These are phyloP conservation scores for Scleroderma bovista DNA, from an alignment of 768 basidiomycete genomes.

Conservation along the genomic window DNA sequence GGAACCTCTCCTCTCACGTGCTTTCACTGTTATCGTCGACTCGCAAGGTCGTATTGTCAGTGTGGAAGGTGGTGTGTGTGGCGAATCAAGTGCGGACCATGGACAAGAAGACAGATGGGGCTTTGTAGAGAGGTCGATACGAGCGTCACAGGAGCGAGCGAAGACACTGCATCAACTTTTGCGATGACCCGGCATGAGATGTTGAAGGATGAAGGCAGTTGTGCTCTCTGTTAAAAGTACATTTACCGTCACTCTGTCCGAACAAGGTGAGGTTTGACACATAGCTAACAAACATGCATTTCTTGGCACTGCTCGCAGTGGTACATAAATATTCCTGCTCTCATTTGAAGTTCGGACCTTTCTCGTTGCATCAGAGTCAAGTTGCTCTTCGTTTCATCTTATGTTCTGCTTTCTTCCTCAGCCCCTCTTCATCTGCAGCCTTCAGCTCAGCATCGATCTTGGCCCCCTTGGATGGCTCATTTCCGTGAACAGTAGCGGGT, in stretches of 20 bases:
- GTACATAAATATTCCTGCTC: no score
- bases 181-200: constrained; percentile 9
- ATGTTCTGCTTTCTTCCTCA: constrained; percentile 25
- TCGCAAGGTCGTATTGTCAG: constrained; percentile 21
- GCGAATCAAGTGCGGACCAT: constrained; percentile 7
- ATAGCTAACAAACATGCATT: no score
- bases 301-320: no score
- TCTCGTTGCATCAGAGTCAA: neutral
- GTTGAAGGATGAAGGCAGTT: neutral
- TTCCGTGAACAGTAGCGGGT: constrained; percentile 48
- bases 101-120: neutral
- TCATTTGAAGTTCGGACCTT: neutral
- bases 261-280: no score
- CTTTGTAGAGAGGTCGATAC: constrained; percentile 14
- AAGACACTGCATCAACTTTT: constrained; percentile 16
- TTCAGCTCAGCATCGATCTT: constrained; percentile 53
- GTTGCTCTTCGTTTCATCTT: neutral
- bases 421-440: constrained; percentile 43
- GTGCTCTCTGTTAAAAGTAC: neutral
- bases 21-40: constrained; percentile 58
- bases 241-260: neutral
- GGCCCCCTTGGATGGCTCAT: constrained; percentile 54
- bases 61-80: constrained; percentile 18
- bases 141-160: constrained; percentile 18
- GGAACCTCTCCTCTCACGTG: constrained; percentile 75